phyloP scores from a whole-genome alignment of 495 filamentous ascomycete genomes.

The Daldinia caldariorum region DNA sequence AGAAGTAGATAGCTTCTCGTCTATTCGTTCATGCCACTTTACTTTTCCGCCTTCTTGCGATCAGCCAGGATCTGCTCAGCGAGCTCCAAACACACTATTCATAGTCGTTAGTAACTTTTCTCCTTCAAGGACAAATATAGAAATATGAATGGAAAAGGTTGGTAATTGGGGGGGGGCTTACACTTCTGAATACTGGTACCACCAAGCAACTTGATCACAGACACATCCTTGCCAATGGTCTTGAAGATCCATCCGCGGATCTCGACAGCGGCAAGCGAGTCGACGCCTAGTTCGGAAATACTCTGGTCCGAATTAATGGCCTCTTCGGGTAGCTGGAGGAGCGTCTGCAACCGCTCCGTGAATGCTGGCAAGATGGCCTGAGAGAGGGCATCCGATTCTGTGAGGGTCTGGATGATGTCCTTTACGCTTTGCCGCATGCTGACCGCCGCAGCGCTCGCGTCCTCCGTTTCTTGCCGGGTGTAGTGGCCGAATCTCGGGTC shows the following conservation, averaged over 20 bases:
- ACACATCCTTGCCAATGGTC: conserved; percentile 52
- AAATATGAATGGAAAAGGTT: not conserved
- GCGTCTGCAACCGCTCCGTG: conserved; percentile 39
- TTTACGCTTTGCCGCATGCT: conserved; percentile 30
- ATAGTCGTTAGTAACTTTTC: conserved; percentile 14
- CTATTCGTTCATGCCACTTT: not conserved
- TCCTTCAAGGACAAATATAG: not conserved
- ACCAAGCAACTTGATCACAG: conserved; percentile 57
- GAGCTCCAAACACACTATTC: conserved; percentile 37
- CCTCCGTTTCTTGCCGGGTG: conserved; percentile 22
- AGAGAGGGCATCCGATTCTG: conserved; percentile 27
- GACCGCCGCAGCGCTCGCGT: not conserved
- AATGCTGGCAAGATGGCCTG: conserved; percentile 43
- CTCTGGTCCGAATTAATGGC: conserved; percentile 40
- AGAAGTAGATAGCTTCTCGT: not conserved
- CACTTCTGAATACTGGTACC: conserved; percentile 44
- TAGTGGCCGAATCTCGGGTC: conserved; percentile 57
- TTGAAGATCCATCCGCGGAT: conserved; percentile 69
- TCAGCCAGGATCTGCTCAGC: conserved; percentile 36
- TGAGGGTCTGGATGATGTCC: conserved; percentile 39
- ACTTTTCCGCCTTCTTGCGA: conserved; percentile 1
- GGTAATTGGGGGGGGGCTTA: conserved; percentile 18
- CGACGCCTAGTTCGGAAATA: conserved; percentile 63
- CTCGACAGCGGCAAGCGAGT: conserved; percentile 72
- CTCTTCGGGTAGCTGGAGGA: conserved; percentile 48